phyloP scores from a whole-genome alignment of 2,329 filamentous ascomycete genomes.

The Mariannaea sp. region DNA sequence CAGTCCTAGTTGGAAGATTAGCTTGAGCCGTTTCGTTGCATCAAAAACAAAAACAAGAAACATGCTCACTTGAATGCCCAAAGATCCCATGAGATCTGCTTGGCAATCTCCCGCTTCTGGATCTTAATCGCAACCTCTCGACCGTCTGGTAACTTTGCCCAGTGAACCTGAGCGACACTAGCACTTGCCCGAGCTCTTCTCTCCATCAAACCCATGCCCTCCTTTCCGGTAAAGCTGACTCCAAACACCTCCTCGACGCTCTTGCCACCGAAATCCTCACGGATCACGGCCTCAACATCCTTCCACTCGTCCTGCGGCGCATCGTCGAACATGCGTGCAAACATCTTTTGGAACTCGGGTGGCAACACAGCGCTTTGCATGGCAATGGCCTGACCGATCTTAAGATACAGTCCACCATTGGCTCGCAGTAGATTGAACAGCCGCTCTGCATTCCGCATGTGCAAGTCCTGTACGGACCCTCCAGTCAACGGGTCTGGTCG shows the following conservation, averaged over 20 bases:
- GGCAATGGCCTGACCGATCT: conserved; percentile 97
- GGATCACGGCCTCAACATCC: conserved; percentile 82
- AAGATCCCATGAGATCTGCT: conserved; percentile 91
- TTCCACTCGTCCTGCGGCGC: conserved; percentile 90
- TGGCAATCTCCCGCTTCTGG: conserved; percentile 91
- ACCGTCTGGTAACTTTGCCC: conserved; percentile 84
- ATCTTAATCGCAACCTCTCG: conserved; percentile 94
- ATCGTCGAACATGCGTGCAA: conserved; percentile 95
- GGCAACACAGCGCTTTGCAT: conserved; percentile 97
- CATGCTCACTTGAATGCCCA: conserved; percentile 87
- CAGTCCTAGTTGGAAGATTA: conserved; percentile 58
- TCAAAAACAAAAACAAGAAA: not conserved
- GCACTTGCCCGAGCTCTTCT: conserved; percentile 72
- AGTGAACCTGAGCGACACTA: conserved; percentile 95
- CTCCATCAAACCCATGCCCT: conserved; percentile 69
- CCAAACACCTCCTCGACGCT: conserved; percentile 91
- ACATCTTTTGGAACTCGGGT: conserved; percentile 95
- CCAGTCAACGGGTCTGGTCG: conserved; percentile 75
- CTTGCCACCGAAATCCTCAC: conserved; percentile 80
- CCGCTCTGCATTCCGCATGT: conserved; percentile 81
- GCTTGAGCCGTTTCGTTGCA: not conserved
- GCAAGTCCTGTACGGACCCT: conserved; percentile 75
- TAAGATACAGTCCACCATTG: conserved; percentile 94
- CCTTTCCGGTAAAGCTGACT: conserved; percentile 75
- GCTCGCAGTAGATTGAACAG: conserved; percentile 79